Evolutionary conservation across 306 rosid species (phyloP), one percentile per base, ranked within the genome.

Genomic region (Astragalus glycyphyllos): DNA sequence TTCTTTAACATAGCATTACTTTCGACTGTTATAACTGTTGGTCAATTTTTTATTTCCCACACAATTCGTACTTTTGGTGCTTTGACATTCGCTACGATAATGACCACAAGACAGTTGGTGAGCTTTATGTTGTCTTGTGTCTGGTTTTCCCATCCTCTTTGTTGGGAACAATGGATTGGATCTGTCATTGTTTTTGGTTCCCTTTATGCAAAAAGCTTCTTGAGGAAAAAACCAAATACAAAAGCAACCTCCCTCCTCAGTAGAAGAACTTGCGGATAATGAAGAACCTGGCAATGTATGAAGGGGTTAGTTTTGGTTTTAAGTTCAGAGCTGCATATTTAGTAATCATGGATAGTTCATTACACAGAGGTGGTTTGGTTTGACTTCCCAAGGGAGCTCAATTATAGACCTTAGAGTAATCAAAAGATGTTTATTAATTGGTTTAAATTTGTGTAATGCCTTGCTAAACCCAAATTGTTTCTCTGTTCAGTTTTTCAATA

Each of bases 81-180:
- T 73, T 84, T 94, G 17, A 87, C 91, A 6, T 94, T 94, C 77
- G 98, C 98, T 42, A 90, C 96, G 34, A 94, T 94, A 85, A 94
- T 94, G 98, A 94, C 97, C 86, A 94, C 98, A 72, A 84, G 98
- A 94, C 98, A 90, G 98, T 80, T 90, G 91, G 91, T 77, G 67
- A 94, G 97, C 91, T 89, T 94, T 68, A 58, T 90, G 90, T 80
- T 94, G 44, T 94, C 96, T 46, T 90, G 98, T 86, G 69, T 74
- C 58, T 94, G 96, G 95, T 94, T 94, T 82, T 10, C 84, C 6
- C 98, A 94, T 77, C 95, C 95, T 62, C 95, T 94, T 71, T 90
- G 96, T 87, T 77, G 83, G 95, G 95, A 87, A 71, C 97, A 94
- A 75, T 84, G 84, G 62, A 83, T 84, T 62, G 98, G 98, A 88